A percentile compares a stretch with the other conserved stretches of the same genome.
Evolutionary conservation across 2,329 filamentous ascomycete genomes (phyloP).

Genomic region (Xylariaceae sp.): DNA sequence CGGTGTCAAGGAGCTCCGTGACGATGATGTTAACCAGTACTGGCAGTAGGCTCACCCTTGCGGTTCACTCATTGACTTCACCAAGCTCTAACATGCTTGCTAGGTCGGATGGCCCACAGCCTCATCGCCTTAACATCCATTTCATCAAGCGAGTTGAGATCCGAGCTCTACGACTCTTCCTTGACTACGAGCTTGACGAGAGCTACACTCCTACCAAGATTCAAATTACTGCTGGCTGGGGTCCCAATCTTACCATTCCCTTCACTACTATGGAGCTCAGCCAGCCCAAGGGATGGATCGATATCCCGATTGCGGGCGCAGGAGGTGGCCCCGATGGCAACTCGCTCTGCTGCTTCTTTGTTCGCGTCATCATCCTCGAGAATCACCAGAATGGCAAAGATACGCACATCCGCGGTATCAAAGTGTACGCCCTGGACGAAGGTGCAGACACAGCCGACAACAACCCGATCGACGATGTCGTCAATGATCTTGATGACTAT

Average conservation of each 20-base stretch:
- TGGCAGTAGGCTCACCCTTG: slow-evolving; percentile 64
- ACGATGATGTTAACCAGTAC: slow-evolving; percentile 67
- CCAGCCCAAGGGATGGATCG: slow-evolving; percentile 84
- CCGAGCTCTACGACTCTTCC: slow-evolving; percentile 72
- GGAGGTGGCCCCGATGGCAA: slow-evolving; percentile 62
- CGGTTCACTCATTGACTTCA: not conserved
- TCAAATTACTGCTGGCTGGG: slow-evolving; percentile 81
- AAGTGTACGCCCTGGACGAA: slow-evolving; percentile 66
- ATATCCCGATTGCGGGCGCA: slow-evolving; percentile 60
- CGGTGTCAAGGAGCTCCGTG: slow-evolving; percentile 70
- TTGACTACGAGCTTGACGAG: slow-evolving; percentile 91
- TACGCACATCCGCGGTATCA: slow-evolving; percentile 91
- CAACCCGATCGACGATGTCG: slow-evolving; percentile 34
- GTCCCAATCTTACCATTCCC: slow-evolving; percentile 84
- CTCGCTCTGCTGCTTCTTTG: slow-evolving; percentile 79
- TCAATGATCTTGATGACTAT: slow-evolving; percentile 30
- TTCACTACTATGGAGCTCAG: slow-evolving; percentile 78
- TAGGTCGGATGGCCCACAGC: slow-evolving; percentile 78
- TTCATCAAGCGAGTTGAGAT: slow-evolving; percentile 81
- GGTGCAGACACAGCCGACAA: slow-evolving; percentile 37
- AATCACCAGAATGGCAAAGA: slow-evolving; percentile 99
- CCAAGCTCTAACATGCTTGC: not conserved
- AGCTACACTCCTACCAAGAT: slow-evolving; percentile 96
- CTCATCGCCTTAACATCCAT: slow-evolving; percentile 77
- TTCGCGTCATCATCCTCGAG: slow-evolving; percentile 87